These are phyloP conservation scores for Neurospora discreta DNA, from an alignment of 495 filamentous ascomycete genomes.

Conservation along the genomic window DNA sequence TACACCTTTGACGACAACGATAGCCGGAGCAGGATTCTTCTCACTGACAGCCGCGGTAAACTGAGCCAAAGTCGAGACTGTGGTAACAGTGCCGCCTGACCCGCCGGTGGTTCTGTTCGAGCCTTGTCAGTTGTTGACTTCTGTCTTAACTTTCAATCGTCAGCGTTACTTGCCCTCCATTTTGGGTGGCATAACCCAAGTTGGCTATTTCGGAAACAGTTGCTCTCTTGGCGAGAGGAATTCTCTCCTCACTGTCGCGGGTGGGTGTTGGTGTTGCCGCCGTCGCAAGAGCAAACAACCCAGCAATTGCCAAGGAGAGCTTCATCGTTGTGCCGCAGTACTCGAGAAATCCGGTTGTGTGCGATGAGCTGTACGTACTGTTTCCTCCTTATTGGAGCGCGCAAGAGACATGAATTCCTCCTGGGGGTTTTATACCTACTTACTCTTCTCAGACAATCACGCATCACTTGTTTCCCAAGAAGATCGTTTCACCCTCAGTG, in stretches of 20 bases:
- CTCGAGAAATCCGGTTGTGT: background rate
- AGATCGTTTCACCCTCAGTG: background rate
- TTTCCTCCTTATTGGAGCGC: background rate
- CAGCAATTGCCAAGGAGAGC: background rate
- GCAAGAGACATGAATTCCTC: background rate
- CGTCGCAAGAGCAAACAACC: background rate
- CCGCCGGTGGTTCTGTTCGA: constrained; percentile 43
- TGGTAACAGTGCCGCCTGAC: constrained; percentile 45
- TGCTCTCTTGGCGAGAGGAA: background rate
- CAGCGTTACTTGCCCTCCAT: constrained; percentile 4
- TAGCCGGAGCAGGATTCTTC: constrained; percentile 28
- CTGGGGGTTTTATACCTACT: background rate
- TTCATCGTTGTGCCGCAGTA: background rate
- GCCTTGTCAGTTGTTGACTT: background rate
- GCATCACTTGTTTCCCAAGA: background rate
- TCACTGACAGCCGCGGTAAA: constrained; percentile 39
- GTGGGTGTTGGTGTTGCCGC: background rate
- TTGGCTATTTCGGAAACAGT: background rate
- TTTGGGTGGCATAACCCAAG: constrained; percentile 5
- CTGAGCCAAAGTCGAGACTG: constrained; percentile 44
- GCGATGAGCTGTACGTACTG: background rate
- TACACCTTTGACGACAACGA: constrained; percentile 37
- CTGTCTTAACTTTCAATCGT: background rate
- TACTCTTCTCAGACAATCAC: background rate
- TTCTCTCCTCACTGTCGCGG: background rate